phyloP scores from a whole-genome alignment of 2,329 filamentous ascomycete genomes.

The Clarireedia paspali region DNA sequence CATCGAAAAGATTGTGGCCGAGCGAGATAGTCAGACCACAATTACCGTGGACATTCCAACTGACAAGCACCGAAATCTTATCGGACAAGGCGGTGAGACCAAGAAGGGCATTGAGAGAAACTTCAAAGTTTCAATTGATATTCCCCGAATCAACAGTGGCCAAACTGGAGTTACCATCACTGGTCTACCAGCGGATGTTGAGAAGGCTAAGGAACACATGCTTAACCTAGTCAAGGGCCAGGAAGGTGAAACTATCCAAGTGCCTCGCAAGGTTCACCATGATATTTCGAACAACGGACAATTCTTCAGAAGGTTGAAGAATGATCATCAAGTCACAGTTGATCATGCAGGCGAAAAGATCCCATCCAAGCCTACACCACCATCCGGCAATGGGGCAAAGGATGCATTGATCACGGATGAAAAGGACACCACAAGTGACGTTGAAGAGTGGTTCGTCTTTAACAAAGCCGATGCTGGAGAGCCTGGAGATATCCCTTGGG shows the following conservation, averaged over 20 bases:
- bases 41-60: constrained; percentile 74
- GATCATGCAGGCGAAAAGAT: constrained; percentile 79
- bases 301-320: constrained; percentile 85
- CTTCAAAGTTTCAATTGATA: constrained; percentile 80
- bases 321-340: constrained; percentile 80
- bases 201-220: constrained; percentile 83
- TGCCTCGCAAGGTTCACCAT: constrained; percentile 80
- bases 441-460: constrained; percentile 78
- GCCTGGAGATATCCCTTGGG: constrained; percentile 77
- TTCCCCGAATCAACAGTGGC: constrained; percentile 80
- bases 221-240: constrained; percentile 71
- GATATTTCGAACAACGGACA: constrained; percentile 79
- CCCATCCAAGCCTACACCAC: constrained; percentile 58
- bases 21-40: constrained; percentile 76
- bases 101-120: constrained; percentile 79
- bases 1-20: constrained; percentile 73
- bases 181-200: constrained; percentile 70
- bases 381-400: constrained; percentile 49
- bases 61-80: constrained; percentile 84
- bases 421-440: constrained; percentile 52
- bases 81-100: constrained; percentile 83
- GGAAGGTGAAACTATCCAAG: constrained; percentile 77
- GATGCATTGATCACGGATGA: constrained; percentile 95
- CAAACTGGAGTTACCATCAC: constrained; percentile 81
- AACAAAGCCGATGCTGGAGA: constrained; percentile 45